Evolutionary conservation across 2,329 filamentous ascomycete species (phyloP).

Genomic region (Ceratocystis smalleyi): DNA sequence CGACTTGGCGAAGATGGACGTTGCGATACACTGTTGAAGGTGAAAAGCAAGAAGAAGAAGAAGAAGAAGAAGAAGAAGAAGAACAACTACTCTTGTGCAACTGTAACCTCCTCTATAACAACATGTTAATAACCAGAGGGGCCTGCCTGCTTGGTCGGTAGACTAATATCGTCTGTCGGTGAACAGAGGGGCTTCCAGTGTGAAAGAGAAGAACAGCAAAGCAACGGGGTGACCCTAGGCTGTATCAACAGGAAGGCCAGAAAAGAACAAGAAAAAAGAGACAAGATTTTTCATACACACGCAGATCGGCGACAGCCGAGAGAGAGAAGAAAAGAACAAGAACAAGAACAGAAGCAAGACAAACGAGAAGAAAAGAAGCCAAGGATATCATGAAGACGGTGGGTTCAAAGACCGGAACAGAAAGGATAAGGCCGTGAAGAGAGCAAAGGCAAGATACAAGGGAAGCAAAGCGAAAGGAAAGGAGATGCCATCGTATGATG

Average conservation of each 20-base stretch:
- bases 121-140: not conserved
- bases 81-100: conserved; percentile 13
- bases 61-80: too few relatives aligned
- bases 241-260: conserved; percentile 15
- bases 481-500: conserved; percentile 7
- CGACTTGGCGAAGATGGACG: not conserved
- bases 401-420: conserved; percentile 15
- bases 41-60: conserved; percentile 6
- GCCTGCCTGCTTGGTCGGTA: conserved; percentile 15
- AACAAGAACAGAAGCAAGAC: conserved; percentile 12
- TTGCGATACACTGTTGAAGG: not conserved
- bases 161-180: not conserved
- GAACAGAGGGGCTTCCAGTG: conserved; percentile 17
- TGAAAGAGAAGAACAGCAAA: conserved; percentile 11
- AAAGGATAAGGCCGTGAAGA: conserved; percentile 5
- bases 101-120: not conserved
- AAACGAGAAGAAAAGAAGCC: conserved; percentile 2
- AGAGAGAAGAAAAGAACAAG: conserved; percentile 2
- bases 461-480: conserved; percentile 15
- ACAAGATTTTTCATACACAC: not conserved
- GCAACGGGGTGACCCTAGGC: conserved; percentile 16
- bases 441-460: conserved; percentile 17
- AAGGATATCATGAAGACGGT: conserved; percentile 13
- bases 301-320: too few relatives aligned
- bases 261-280: conserved; percentile 15